Evolutionary conservation across 2,329 filamentous ascomycete species (phyloP), one percentile per base, ranked within the genome.

Genomic region (Arthrinium phaeospermum): DNA sequence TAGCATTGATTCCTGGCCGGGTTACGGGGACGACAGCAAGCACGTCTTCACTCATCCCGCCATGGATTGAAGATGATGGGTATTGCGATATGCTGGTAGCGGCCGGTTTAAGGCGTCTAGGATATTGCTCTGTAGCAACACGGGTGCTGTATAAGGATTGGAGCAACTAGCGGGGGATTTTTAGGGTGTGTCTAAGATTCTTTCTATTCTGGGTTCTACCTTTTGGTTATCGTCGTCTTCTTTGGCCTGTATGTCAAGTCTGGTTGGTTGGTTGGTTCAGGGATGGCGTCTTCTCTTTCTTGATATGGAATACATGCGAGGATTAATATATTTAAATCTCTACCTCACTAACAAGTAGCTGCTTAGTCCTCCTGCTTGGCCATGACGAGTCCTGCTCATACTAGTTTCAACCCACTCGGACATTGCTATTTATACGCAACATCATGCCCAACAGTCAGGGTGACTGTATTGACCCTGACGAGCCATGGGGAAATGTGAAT

Each of bases 11-110:
- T 37, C 34, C 34, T 37, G 34, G 34, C 34, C 34, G 34, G 68
- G 68, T 19, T 51, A 70, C 68, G 37, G 68, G 4, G 68, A 70
- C 41, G 46, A 49, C 27, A 53, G 45, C 57, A 70, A 57, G 68
- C 68, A 70, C 19, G 68, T 70, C 47, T 70, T 70, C 47, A 57
- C 49, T 37, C 68, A 70, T 16, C 68, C 68, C 22, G n/a, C 46
- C 12, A 37, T 27, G 7, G 27, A 57, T 49, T 49, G 47, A 49
- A 49, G 47, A 47, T 19, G 45, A 47, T 47, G 13, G 45, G 22
- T 47, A 7, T 37, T 19, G 16, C 22, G 45, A 47, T 47, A 47
- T 47, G 14, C 45, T 47, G 45, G 45, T 19, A 10, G 37, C 37
- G 37, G 37, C 8, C 37, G 37, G 37, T 37, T 37, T 10, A 37